Percentiles rank a stretch among this genome's conserved stretches.
Conservation (phyloP, 495 filamentous ascomycete genomes). For the Neurospora sp. region DNA sequence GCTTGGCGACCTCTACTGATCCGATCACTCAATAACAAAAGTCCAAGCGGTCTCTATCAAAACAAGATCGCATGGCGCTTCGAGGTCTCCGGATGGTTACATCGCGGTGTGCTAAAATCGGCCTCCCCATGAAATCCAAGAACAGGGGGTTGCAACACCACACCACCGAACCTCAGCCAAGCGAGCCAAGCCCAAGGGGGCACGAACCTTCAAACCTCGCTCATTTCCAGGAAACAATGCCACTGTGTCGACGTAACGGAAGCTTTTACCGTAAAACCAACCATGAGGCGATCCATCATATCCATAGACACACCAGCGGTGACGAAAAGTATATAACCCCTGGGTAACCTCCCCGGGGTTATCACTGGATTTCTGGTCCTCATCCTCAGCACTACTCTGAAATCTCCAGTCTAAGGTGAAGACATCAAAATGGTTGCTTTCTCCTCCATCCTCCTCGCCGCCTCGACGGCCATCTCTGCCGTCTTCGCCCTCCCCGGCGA, state of each 20-base stretch:
- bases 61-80: neutral
- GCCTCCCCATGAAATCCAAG: neutral
- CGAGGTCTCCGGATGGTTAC: neutral
- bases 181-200: neutral
- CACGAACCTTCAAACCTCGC: neutral
- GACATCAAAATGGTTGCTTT: slow-evolving; percentile 35
- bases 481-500: slow-evolving; percentile 32
- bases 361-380: neutral
- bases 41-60: neutral
- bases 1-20: neutral
- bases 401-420: neutral
- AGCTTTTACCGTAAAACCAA: neutral
- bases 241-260: neutral
- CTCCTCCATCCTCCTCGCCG: slow-evolving; percentile 31
- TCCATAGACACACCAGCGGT: neutral
- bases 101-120: neutral
- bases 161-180: neutral
- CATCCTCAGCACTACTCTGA: neutral
- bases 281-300: neutral
- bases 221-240: neutral
- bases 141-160: neutral
- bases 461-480: slow-evolving; percentile 19
- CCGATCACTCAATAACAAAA: neutral
- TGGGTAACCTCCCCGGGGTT: neutral
- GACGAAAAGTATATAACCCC: slow-evolving; percentile 1